Conservation (phyloP, 257 asterid genomes). For the Catharanthus roseus region DNA sequence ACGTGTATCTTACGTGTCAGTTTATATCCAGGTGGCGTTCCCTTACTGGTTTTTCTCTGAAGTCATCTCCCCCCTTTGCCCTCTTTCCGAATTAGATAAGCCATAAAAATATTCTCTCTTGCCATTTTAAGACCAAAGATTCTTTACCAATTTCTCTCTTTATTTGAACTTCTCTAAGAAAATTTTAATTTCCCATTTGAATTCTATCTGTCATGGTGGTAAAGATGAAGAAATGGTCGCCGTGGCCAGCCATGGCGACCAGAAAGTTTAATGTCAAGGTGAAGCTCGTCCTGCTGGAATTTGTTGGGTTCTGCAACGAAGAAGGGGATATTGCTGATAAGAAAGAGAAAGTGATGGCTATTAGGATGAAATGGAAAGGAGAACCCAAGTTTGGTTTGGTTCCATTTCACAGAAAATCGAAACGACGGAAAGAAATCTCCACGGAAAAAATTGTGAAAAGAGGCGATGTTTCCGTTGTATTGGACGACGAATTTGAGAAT, state of each 20-base stretch:
- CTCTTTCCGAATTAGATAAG: not conserved
- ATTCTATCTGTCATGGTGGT: conserved; percentile 28
- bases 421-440: conserved; percentile 32
- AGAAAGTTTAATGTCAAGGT: conserved; percentile 55
- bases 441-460: conserved; percentile 24
- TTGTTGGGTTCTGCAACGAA: conserved; percentile 7
- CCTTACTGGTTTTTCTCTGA: conserved; percentile 5
- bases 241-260: conserved; percentile 27
- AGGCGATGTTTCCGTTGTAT: conserved; percentile 19
- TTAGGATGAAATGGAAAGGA: conserved; percentile 63
- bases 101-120: not conserved
- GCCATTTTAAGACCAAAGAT: not conserved
- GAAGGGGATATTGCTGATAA: not conserved
- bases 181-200: too few species aligned
- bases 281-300: conserved; percentile 39
- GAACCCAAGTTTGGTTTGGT: conserved; percentile 45
- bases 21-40: conserved; percentile 19
- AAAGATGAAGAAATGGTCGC: conserved; percentile 47
- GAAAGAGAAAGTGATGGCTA: conserved; percentile 25
- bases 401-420: conserved; percentile 31
- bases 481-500: conserved; percentile 58
- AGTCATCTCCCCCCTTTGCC: conserved; percentile 10
- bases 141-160: not conserved
- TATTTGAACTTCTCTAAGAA: too few species aligned
- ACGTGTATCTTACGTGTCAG: not conserved